phyloP scores from a whole-genome alignment of 768 basidiomycete species.

The Phallus indusiatus region DNA sequence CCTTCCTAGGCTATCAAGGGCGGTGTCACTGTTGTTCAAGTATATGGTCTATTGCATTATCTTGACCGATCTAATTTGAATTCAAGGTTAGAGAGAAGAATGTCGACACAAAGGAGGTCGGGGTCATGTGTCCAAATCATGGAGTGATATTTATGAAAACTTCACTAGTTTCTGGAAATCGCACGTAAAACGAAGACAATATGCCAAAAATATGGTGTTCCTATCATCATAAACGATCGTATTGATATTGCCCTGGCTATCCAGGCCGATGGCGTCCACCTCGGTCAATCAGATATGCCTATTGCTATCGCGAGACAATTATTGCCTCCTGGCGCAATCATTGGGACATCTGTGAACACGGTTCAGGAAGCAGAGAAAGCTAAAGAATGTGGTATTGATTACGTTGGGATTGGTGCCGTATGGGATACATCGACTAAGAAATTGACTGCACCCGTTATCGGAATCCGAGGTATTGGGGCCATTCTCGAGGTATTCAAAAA shows the following conservation, averaged over 20 bases:
- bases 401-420: conserved; percentile 81
- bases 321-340: conserved; percentile 58
- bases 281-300: conserved; percentile 85
- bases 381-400: conserved; percentile 60
- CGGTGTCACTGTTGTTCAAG: conserved; percentile 84
- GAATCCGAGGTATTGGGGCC: conserved; percentile 61
- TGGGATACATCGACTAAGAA: conserved; percentile 77
- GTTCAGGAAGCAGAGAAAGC: conserved; percentile 55
- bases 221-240: conserved; percentile 81
- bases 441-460: conserved; percentile 52
- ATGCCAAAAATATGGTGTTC: conserved; percentile 68
- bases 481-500: conserved; percentile 59
- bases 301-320: conserved; percentile 53
- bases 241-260: conserved; percentile 80
- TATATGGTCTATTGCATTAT: conserved; percentile 19
- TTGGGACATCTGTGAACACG: conserved; percentile 76
- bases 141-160: neutral
- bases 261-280: conserved; percentile 70
- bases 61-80: neutral
- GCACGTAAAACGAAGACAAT: conserved; percentile 60
- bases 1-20: conserved; percentile 60
- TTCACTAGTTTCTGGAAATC: conserved; percentile 61
- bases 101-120: conserved; percentile 68
- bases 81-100: conserved; percentile 59
- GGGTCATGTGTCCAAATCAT: conserved; percentile 14